These are phyloP conservation scores for Vanrija pseudolonga DNA, from an alignment of 1,284 basidiomycete genomes.

Conservation along the genomic window DNA sequence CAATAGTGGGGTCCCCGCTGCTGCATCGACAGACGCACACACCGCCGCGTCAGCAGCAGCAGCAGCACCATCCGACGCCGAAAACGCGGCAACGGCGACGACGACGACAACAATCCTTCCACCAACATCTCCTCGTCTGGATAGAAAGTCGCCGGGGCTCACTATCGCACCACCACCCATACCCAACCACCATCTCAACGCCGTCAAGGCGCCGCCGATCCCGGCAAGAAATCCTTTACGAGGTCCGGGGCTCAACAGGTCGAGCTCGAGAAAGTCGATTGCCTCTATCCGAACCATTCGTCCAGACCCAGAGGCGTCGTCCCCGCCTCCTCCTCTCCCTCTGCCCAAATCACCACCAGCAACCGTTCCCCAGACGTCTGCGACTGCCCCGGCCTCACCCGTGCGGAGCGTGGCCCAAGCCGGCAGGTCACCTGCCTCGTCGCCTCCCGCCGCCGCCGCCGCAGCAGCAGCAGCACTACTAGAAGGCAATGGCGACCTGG, in stretches of 20 bases:
- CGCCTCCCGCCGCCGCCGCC: too few relatives aligned
- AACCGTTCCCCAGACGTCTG: too few relatives aligned
- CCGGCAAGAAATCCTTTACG: constrained; percentile 44
- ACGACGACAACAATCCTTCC: not conserved
- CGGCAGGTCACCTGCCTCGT: too few relatives aligned
- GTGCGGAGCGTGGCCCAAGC: too few relatives aligned
- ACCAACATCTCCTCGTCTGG: constrained; percentile 2
- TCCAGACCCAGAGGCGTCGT: too few relatives aligned
- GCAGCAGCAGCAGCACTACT: too few relatives aligned
- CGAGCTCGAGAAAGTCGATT: not conserved
- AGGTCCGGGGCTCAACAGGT: constrained; percentile 12
- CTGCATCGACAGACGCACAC: too few relatives aligned
- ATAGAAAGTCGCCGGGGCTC: constrained; percentile 26
- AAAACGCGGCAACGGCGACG: too few relatives aligned
- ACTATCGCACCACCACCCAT: constrained; percentile 22
- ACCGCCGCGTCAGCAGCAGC: too few relatives aligned
- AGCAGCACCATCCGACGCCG: not conserved
- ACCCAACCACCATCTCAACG: constrained; percentile 1
- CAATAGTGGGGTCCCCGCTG: too few relatives aligned
- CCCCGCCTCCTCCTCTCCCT: not conserved
- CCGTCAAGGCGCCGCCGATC: constrained; percentile 28
- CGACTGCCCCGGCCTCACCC: constrained; percentile 2
- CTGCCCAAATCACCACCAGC: too few relatives aligned
- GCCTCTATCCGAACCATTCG: not conserved
- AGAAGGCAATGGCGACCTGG: too few relatives aligned